Evolutionary conservation across 495 filamentous ascomycete genomes (phyloP).

Genomic region (Neurospora tetraspora): DNA sequence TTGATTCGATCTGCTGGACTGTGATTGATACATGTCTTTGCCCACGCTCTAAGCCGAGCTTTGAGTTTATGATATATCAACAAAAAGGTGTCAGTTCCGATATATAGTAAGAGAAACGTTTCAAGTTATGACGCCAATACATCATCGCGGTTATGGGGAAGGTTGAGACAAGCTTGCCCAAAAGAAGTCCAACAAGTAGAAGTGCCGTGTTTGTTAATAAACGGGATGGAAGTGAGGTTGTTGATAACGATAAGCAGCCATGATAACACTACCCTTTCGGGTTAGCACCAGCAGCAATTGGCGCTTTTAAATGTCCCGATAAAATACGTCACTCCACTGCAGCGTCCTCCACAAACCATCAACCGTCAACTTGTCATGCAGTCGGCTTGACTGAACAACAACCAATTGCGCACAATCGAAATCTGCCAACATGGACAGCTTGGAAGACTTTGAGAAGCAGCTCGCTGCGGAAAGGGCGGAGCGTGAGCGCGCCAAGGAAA

Average conservation of each 20-base stretch:
- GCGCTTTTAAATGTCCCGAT: too few relatives aligned
- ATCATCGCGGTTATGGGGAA: neutral
- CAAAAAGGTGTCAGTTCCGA: too few relatives aligned
- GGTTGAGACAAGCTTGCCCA: neutral
- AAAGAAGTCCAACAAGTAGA: neutral
- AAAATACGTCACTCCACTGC: constrained; percentile 11
- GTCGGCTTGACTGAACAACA: neutral
- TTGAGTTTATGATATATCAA: neutral
- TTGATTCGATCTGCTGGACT: neutral
- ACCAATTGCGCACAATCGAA: constrained; percentile 1
- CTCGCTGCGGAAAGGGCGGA: constrained; percentile 43
- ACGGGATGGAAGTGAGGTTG: neutral
- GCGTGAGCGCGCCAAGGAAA: constrained; percentile 27
- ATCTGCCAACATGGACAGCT: constrained; percentile 33
- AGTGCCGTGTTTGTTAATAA: too few relatives aligned
- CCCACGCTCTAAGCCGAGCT: neutral
- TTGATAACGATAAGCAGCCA: neutral
- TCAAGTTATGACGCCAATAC: neutral
- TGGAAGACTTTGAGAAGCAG: constrained; percentile 46
- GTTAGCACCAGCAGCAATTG: too few relatives aligned
- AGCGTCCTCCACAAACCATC: neutral
- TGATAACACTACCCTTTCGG: too few relatives aligned
- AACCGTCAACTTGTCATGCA: neutral
- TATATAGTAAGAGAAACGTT: neutral
- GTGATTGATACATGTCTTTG: neutral